These are phyloP conservation scores for Eutrema japonicum DNA, from an alignment of 345 rosid genomes.

Conservation along the genomic window DNA sequence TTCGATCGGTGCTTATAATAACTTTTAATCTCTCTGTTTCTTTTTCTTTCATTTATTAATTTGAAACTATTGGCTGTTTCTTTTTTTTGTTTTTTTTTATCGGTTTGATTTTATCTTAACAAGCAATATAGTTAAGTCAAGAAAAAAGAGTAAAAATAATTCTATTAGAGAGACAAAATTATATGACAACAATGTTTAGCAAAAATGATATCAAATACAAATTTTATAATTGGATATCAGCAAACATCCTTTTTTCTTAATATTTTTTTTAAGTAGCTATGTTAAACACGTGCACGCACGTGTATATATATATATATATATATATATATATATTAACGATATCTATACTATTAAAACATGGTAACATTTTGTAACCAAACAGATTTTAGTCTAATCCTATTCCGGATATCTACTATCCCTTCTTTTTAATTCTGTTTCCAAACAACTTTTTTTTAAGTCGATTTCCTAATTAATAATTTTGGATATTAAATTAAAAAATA, in stretches of 20 bases:
- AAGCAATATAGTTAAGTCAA: neutral
- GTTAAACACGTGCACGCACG: neutral
- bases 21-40: conserved; percentile 5
- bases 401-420: too few species aligned
- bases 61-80: conserved; percentile 31
- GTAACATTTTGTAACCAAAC: too few species aligned
- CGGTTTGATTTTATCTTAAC: neutral
- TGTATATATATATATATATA: neutral
- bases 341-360: too few species aligned
- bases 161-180: neutral
- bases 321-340: too few species aligned
- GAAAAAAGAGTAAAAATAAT: neutral
- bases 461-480: too few species aligned
- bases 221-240: too few species aligned
- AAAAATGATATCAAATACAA: too few species aligned
- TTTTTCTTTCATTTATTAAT: conserved; percentile 27
- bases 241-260: too few species aligned
- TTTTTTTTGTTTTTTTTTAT: neutral
- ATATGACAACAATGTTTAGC: neutral
- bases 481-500: too few species aligned
- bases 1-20: conserved; percentile 8
- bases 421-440: too few species aligned
- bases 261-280: neutral
- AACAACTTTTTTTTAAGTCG: too few species aligned
- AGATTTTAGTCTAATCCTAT: too few species aligned